Evolutionary conservation across 768 basidiomycete genomes (phyloP), one percentile per base, ranked within the genome.

Genomic region (Leucosporidium scottii): DNA sequence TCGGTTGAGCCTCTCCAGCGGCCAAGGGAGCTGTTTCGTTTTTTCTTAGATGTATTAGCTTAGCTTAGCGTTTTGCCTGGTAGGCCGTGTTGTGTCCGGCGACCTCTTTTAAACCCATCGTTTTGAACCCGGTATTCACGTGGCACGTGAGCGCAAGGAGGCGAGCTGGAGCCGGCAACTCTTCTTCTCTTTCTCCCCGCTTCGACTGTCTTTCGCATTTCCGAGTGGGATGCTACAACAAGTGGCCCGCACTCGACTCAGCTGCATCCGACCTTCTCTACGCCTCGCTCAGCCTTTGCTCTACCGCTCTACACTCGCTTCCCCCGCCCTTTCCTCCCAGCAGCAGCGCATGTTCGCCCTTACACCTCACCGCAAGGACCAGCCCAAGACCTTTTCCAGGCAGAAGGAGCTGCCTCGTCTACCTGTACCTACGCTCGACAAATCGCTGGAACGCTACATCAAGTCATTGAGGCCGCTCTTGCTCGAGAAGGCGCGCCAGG

Each of bases 391-490:
- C 4, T 78, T 78, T 66, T 69, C 74, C 6, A 66, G 74, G 27
- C 79, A 80, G 61, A 62, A 70, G 23, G 69, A 68, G 25, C 73
- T 90, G 44, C 87, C 87, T 17, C 85, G 90, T 64, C 81, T 96
- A 15, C 93, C 93, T 1, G 84, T 96, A 4, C 93, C 92, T 23
- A 83, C 86, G 66, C 83, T 97, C 2, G 82, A 83, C 39, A 82
- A 85, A 74, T 89, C 90, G 0, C 80, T 97, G 48, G 83, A 88
- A 71, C 83, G 82, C 64, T 98, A 96, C 76, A 79, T 93, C 25
- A 83, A 83, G 62, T 88, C 89, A 23, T 78, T 98, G 2, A 82
- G 86, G 61, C 93, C 93, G 0, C 81, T 96, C 54, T 79, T 96
- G 12, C 83, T 84, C 28, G 88, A 94, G 73, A 86, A 88, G 62